A percentile compares a stretch with the other conserved stretches of the same genome.
Evolutionary conservation across 2,329 filamentous ascomycete species (phyloP).

Genomic region (Xylaria sp.): DNA sequence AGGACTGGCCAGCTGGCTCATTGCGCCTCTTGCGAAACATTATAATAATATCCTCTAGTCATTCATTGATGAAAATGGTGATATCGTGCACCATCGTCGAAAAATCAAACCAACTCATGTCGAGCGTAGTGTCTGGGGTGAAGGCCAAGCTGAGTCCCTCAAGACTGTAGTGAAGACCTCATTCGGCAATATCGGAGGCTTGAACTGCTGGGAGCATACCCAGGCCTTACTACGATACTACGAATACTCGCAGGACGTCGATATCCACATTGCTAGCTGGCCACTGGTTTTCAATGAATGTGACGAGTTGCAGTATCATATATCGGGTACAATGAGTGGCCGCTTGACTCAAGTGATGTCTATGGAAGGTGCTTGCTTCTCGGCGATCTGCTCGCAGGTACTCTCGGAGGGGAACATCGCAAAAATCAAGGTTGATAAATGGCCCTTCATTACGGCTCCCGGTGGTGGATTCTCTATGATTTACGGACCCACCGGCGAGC

Average conservation of each 20-base stretch:
- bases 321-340: slow-evolving; percentile 47
- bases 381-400: slow-evolving; percentile 33
- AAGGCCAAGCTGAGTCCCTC: slow-evolving; percentile 53
- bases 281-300: slow-evolving; percentile 47
- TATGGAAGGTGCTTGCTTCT: slow-evolving; percentile 49
- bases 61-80: slow-evolving; percentile 24
- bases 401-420: not conserved
- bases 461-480: slow-evolving; percentile 58
- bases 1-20: not conserved
- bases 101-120: slow-evolving; percentile 66
- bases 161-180: slow-evolving; percentile 53
- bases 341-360: slow-evolving; percentile 55
- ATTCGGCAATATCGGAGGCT: slow-evolving; percentile 56
- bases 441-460: slow-evolving; percentile 25
- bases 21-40: not conserved
- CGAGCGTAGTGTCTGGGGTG: slow-evolving; percentile 62
- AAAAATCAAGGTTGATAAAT: slow-evolving; percentile 5
- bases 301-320: slow-evolving; percentile 38
- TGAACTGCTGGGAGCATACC: slow-evolving; percentile 63
- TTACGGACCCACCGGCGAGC: slow-evolving; percentile 61
- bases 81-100: slow-evolving; percentile 45
- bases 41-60: not conserved
- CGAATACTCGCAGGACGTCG: slow-evolving; percentile 54
- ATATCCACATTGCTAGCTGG: slow-evolving; percentile 61
- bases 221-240: slow-evolving; percentile 62